Percentiles rank a stretch among this genome's conserved stretches.
Evolutionary conservation across 495 filamentous ascomycete genomes (phyloP).

Genomic region (Neurospora sp.): DNA sequence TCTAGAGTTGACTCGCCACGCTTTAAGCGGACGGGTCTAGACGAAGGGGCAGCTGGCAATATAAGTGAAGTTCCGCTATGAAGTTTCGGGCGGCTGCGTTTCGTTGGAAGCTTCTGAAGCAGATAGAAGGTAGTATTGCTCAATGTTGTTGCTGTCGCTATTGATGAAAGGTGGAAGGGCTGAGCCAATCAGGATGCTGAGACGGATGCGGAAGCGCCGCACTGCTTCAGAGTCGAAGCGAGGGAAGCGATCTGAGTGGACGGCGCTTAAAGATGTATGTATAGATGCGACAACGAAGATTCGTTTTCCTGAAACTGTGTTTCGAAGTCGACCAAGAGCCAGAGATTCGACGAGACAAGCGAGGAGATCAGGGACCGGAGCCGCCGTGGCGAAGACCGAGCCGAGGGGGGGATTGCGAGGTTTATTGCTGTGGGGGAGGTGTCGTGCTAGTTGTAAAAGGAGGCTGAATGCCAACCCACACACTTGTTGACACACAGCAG

Average conservation of each 20-base stretch:
- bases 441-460: background rate
- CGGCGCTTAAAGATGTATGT: slow-evolving; percentile 23
- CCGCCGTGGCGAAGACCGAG: background rate
- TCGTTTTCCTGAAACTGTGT: slow-evolving; percentile 10
- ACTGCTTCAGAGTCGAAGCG: slow-evolving; percentile 10
- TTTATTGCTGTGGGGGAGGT: background rate
- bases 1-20: slow-evolving; percentile 12
- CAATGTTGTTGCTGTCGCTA: background rate
- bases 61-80: slow-evolving; percentile 10
- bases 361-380: background rate
- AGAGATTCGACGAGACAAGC: slow-evolving; percentile 1
- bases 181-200: slow-evolving; percentile 20
- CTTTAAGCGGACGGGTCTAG: slow-evolving; percentile 13
- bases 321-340: background rate
- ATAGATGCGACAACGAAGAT: slow-evolving; percentile 13
- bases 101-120: slow-evolving; percentile 1
- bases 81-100: slow-evolving; percentile 6
- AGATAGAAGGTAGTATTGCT: slow-evolving; percentile 2
- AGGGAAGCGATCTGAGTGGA: slow-evolving; percentile 14
- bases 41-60: slow-evolving; percentile 9
- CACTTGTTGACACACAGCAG: background rate
- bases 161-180: slow-evolving; percentile 11
- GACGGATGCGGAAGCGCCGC: slow-evolving; percentile 23
- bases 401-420: background rate
- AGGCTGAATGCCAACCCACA: background rate